Evolutionary conservation across 139 green algal genomes (phyloP).

Genomic region (Raphidocelis subcapitata): DNA sequence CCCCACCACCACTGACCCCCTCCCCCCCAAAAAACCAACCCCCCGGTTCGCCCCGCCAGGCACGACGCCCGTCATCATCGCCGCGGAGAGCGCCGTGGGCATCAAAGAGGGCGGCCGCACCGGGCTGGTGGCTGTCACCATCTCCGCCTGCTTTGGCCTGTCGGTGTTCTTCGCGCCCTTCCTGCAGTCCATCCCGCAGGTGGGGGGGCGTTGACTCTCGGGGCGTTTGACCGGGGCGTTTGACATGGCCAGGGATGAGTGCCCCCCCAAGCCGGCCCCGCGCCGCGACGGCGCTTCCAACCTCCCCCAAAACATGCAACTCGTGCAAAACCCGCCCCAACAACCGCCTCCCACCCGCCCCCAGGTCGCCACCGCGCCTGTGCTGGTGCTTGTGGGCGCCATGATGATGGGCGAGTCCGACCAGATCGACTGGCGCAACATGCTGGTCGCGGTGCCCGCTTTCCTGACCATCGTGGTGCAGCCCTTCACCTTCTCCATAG

Average conservation of each 20-base stretch:
- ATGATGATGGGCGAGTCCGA: constrained; percentile 55
- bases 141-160: constrained; percentile 38
- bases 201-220: too few species aligned
- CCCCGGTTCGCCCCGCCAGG: background rate
- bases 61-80: constrained; percentile 51
- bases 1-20: too few species aligned
- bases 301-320: background rate
- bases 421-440: constrained; percentile 49
- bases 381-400: constrained; percentile 48
- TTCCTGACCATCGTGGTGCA: constrained; percentile 56
- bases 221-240: too few species aligned
- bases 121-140: constrained; percentile 38
- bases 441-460: constrained; percentile 41
- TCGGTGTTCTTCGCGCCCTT: constrained; percentile 44
- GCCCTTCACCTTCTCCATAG: constrained; percentile 56
- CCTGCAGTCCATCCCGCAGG: constrained; percentile 19
- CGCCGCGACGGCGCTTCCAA: too few species aligned
- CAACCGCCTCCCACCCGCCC: constrained; percentile 16
- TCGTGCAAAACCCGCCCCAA: background rate
- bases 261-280: too few species aligned
- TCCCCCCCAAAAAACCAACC: too few species aligned
- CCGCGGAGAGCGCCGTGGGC: constrained; percentile 47
- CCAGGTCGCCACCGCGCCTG: constrained; percentile 35
- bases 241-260: too few species aligned
- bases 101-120: constrained; percentile 57